Evolutionary conservation across 257 asterid genomes (phyloP), one percentile per base, ranked within the genome.

Genomic region (Ophiorrhiza pumila): DNA sequence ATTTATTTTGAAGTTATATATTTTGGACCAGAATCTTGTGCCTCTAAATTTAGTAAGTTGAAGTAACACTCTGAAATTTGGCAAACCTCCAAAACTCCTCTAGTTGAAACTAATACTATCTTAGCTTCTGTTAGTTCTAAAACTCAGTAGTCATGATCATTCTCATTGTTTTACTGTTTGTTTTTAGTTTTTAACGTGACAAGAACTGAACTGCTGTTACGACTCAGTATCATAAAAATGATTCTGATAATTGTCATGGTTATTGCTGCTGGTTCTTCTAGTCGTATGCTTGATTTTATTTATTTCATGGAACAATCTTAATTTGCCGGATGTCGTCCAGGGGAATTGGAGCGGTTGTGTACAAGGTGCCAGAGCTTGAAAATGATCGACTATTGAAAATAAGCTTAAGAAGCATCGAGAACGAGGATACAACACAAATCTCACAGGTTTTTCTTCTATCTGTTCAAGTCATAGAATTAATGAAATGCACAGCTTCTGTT

Each of bases 341-440:
- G 90, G 96, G 92, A 67, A 89, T 93, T 9, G 98, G 96, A 73
- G 98, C 98, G 39, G 83, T 91, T 74, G 93, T 91, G 55, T 91
- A 93, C 77, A 79, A 82, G 80, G 91, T 91, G 66, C 92, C 96
- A 20, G 96, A 88, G 76, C 96, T 89, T 83, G 84, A 83, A 74
- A 87, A 87, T 68, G 87, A 88, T 74, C 81, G 45, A 0, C 64
- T 83, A 59, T 68, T 91, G 83, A 93, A 93, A 76, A 81, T 93
- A 77, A 93, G 98, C 90, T 81, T 93, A 65, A 80, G 98, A 83
- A 93, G 98, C 76, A 63, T 85, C 61, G 68, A 60, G 8, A 80
- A 62, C 3, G 97, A 83, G 84, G 98, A 93, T 75, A 93, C 98
- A 35, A 91, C 98, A 71, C 69, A 78, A 73, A 91, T 93, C 79